phyloP scores from a whole-genome alignment of 2,329 filamentous ascomycete genomes.

The Hawksworthiomyces lignivorus region DNA sequence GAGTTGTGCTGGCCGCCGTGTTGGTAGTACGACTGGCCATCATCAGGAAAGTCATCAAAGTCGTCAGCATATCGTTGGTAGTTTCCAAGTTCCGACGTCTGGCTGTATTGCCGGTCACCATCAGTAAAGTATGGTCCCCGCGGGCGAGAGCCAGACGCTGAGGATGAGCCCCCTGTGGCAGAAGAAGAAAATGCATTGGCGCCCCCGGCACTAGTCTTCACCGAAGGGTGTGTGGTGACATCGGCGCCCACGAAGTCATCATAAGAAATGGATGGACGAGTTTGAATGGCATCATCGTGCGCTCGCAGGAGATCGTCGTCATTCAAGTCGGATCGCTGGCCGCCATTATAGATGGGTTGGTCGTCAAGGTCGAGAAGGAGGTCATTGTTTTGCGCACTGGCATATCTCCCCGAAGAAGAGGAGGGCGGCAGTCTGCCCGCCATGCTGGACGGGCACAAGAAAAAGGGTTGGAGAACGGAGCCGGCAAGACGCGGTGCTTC shows the following conservation, averaged over 20 bases:
- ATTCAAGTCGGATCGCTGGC: constrained; percentile 58
- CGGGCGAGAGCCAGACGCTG: constrained; percentile 13
- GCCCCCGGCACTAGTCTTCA: constrained; percentile 22
- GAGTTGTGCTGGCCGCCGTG: constrained; percentile 55
- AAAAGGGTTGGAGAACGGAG: constrained; percentile 11
- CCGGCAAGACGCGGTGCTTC: neutral
- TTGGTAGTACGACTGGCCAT: constrained; percentile 77
- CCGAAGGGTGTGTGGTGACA: constrained; percentile 40
- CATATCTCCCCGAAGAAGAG: constrained; percentile 36
- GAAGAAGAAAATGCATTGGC: constrained; percentile 11
- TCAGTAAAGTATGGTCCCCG: constrained; percentile 36
- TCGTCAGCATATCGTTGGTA: constrained; percentile 89
- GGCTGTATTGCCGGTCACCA: constrained; percentile 48
- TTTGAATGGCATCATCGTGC: constrained; percentile 54
- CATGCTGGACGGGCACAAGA: too few relatives aligned
- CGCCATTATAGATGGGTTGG: constrained; percentile 63
- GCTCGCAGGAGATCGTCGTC: constrained; percentile 73
- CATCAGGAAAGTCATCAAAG: constrained; percentile 71
- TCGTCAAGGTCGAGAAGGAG: constrained; percentile 69
- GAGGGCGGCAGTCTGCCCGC: constrained; percentile 49
- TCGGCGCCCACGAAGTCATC: constrained; percentile 82
- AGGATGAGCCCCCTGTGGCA: constrained; percentile 18
- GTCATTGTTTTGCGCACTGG: constrained; percentile 46
- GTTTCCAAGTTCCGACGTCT: constrained; percentile 77
- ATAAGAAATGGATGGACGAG: constrained; percentile 83